These are phyloP conservation scores for Aspergillus phoenicis DNA, from an alignment of 2,329 filamentous ascomycete species.

Conservation along the genomic window DNA sequence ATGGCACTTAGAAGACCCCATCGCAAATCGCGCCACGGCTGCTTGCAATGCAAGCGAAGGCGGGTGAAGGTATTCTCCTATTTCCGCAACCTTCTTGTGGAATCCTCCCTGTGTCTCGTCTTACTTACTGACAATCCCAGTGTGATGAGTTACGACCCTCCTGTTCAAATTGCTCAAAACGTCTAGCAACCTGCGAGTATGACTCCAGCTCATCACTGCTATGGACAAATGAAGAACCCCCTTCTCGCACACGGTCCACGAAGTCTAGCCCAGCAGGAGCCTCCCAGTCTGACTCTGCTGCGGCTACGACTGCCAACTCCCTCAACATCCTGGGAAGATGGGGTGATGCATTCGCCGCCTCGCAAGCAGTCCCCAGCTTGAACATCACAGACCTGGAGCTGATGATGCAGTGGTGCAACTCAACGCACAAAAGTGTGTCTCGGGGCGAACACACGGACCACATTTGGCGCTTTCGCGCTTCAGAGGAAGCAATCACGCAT, in stretches of 20 bases:
- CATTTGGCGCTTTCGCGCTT: constrained; percentile 37
- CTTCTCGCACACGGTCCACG: constrained; percentile 19
- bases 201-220: constrained; percentile 33
- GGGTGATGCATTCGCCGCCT: constrained; percentile 15
- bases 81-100: too few species aligned
- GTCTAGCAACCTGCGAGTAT: constrained; percentile 37
- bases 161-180: constrained; percentile 38
- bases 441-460: constrained; percentile 34
- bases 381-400: constrained; percentile 51
- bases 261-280: constrained; percentile 24
- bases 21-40: constrained; percentile 40
- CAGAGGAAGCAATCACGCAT: constrained; percentile 37
- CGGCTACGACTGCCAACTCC: constrained; percentile 21
- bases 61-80: constrained; percentile 35
- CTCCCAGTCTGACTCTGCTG: constrained; percentile 17
- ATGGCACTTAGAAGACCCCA: constrained; percentile 41
- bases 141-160: constrained; percentile 37
- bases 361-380: constrained; percentile 31
- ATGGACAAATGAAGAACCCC: constrained; percentile 35
- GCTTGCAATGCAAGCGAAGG: constrained; percentile 38
- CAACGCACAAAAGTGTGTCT: constrained; percentile 35
- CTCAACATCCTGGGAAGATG: constrained; percentile 30
- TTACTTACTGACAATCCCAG: constrained; percentile 19
- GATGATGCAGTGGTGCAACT: constrained; percentile 43
- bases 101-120: not conserved